Evolutionary conservation across 148 eudicot species (phyloP).

Genomic region (Nepenthes gracilis): DNA sequence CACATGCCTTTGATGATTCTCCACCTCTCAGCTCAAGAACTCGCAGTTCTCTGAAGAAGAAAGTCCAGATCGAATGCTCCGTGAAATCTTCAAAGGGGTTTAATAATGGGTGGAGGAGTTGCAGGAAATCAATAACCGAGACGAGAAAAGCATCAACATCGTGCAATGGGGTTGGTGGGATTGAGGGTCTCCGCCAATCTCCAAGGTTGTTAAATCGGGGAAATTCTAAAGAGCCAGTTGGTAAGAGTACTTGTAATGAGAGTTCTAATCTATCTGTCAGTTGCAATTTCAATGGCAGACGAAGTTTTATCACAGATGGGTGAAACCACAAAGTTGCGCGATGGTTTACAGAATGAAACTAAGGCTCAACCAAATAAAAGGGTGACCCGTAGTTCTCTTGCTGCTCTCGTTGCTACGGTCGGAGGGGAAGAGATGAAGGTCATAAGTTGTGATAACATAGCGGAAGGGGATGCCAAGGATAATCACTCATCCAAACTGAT

Average conservation of each 20-base stretch:
- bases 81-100: constrained; percentile 2
- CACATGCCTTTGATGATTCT: background rate
- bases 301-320: background rate
- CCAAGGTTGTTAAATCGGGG: background rate
- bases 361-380: too few species aligned
- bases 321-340: too few species aligned
- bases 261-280: background rate
- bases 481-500: too few species aligned
- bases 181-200: constrained; percentile 15
- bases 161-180: constrained; percentile 7
- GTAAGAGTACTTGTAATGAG: background rate
- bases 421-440: too few species aligned
- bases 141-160: constrained; percentile 16
- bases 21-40: constrained; percentile 5
- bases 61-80: background rate
- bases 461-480: too few species aligned
- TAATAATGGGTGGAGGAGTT: constrained; percentile 7
- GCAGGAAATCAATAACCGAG: constrained; percentile 13
- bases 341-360: too few species aligned
- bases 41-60: constrained; percentile 1
- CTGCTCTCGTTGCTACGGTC: too few species aligned
- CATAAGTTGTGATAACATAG: too few species aligned
- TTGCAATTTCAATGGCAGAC: background rate
- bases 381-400: too few species aligned
- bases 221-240: background rate